phyloP scores from a whole-genome alignment of 371 early-diverging fungal species.

The Rhizopus sp. region DNA sequence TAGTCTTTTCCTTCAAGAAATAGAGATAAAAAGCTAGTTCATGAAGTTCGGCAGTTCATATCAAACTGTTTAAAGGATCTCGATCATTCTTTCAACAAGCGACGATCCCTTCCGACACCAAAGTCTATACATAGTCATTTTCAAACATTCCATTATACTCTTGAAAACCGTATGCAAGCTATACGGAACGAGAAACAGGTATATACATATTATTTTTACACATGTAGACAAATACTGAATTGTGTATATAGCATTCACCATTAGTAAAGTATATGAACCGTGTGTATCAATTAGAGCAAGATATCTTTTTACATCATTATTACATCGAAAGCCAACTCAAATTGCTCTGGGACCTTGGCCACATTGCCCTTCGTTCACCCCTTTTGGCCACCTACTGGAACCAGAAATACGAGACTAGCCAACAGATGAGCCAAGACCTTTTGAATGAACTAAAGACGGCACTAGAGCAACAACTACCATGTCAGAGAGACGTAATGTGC shows the following conservation, averaged over 20 bases:
- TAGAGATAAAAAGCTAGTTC: constrained; percentile 3
- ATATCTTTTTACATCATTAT: constrained; percentile 12
- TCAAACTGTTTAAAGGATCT: constrained; percentile 7
- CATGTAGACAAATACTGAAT: neutral
- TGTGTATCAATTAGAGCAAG: constrained; percentile 11
- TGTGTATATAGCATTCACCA: neutral
- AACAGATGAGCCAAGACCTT: neutral
- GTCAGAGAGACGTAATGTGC: constrained; percentile 13
- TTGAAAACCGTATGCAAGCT: constrained; percentile 1
- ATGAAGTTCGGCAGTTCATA: constrained; percentile 11
- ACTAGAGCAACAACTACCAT: constrained; percentile 1
- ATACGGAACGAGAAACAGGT: neutral
- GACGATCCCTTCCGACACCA: neutral
- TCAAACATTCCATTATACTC: neutral
- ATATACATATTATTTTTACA: neutral
- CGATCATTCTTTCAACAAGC: neutral
- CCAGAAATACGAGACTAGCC: neutral
- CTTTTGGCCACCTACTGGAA: neutral
- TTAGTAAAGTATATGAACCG: constrained; percentile 12
- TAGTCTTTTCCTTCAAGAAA: constrained; percentile 22
- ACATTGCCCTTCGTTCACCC: constrained; percentile 2
- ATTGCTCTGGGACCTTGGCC: constrained; percentile 10
- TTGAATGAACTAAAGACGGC: neutral
- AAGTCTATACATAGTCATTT: neutral
- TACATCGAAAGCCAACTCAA: constrained; percentile 16